Percentiles rank a stretch among this genome's conserved stretches.
Conservation (phyloP, 1,139 yeast genomes). For the Scheffersomyces titani region DNA sequence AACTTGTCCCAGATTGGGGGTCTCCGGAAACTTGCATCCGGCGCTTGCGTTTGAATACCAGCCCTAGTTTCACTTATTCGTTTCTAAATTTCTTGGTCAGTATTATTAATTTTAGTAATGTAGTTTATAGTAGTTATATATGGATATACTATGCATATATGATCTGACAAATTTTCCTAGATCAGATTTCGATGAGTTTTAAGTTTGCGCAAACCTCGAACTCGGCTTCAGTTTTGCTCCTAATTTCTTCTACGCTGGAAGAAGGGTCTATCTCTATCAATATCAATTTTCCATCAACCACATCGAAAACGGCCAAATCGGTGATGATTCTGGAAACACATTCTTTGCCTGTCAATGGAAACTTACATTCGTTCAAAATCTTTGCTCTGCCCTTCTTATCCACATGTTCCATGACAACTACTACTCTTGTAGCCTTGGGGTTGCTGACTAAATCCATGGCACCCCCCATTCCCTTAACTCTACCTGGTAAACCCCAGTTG, state of each 20-base stretch:
- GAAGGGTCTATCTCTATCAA: slow-evolving; percentile 43
- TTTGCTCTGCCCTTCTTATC: slow-evolving; percentile 50
- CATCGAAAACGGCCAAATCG: slow-evolving; percentile 52
- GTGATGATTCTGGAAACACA: slow-evolving; percentile 51
- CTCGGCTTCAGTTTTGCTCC: slow-evolving; percentile 39
- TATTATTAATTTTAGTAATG: neutral
- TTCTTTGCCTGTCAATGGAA: slow-evolving; percentile 49
- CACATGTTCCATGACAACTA: slow-evolving; percentile 50
- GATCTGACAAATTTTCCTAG: neutral
- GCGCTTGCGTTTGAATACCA: neutral
- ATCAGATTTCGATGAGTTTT: slow-evolving; percentile 13
- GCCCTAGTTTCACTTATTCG: neutral
- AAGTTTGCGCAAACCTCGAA: slow-evolving; percentile 35
- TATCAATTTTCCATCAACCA: slow-evolving; percentile 33
- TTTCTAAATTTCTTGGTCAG: neutral
- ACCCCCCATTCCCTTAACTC: slow-evolving; percentile 58
- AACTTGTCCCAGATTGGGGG: neutral
- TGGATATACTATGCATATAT: neutral
- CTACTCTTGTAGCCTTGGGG: slow-evolving; percentile 47
- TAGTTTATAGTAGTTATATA: neutral
- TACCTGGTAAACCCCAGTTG: slow-evolving; percentile 55
- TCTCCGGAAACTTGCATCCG: neutral
- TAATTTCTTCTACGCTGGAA: slow-evolving; percentile 40
- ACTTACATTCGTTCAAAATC: slow-evolving; percentile 41
- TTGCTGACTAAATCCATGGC: slow-evolving; percentile 57